A percentile compares a stretch with the other conserved stretches of the same genome.
Evolutionary conservation across 352 stramenopile species (phyloP).

Genomic region (Pythium aquatile): DNA sequence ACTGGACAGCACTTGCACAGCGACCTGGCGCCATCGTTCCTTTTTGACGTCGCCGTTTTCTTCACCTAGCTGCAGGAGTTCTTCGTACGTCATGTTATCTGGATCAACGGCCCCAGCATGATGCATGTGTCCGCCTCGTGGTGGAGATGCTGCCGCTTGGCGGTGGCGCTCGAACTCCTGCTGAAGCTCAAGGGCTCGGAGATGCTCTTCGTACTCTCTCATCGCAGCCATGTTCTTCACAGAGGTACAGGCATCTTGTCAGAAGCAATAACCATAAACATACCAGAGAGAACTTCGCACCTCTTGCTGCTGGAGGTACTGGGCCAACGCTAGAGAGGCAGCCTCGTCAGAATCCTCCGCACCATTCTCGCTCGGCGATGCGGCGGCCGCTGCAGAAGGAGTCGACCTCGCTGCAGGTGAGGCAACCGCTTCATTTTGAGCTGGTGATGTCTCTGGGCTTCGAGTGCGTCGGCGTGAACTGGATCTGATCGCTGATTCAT

Average conservation of each 20-base stretch:
- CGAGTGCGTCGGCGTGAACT: background rate
- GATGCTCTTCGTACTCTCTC: constrained; percentile 53
- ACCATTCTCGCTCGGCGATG: background rate
- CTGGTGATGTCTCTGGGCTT: background rate
- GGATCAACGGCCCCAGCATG: constrained; percentile 43
- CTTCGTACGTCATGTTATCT: constrained; percentile 82
- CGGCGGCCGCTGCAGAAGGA: background rate
- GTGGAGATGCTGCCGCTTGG: constrained; percentile 16
- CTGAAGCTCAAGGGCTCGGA: constrained; percentile 18
- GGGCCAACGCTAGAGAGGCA: constrained; percentile 61
- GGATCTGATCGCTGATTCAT: background rate
- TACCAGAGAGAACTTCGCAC: constrained; percentile 18
- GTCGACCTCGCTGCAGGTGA: background rate
- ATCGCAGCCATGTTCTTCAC: constrained; percentile 68
- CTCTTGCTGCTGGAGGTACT: constrained; percentile 74
- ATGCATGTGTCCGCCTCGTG: constrained; percentile 10
- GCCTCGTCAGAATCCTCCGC: constrained; percentile 44
- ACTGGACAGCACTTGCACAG: constrained; percentile 57
- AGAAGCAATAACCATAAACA: background rate
- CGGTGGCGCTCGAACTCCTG: background rate
- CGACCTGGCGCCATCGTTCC: constrained; percentile 64
- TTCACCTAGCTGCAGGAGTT: constrained; percentile 67
- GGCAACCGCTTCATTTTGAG: background rate
- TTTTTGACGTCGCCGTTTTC: constrained; percentile 74
- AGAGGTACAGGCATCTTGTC: too few species aligned